phyloP scores from a whole-genome alignment of 371 early-diverging fungal genomes.

The Mucor saturninus region DNA sequence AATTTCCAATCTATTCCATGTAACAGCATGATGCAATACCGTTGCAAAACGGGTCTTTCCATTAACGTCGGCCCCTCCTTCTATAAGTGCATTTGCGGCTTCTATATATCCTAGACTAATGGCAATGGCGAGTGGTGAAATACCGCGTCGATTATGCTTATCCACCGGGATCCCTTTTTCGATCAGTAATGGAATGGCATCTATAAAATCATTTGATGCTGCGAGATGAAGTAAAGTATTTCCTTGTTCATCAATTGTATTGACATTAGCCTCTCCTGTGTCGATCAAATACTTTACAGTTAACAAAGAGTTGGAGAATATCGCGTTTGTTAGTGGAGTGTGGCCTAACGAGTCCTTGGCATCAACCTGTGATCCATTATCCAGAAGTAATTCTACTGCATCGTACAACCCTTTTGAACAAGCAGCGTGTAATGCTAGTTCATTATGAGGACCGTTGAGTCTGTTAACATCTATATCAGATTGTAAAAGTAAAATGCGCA shows the following conservation, averaged over 20 bases:
- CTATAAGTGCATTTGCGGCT: constrained; percentile 29
- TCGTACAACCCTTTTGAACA: constrained; percentile 39
- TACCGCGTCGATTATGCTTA: constrained; percentile 35
- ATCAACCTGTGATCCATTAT: constrained; percentile 52
- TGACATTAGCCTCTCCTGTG: constrained; percentile 31
- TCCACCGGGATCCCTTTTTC: constrained; percentile 31
- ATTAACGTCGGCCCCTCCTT: constrained; percentile 44
- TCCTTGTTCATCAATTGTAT: constrained; percentile 64
- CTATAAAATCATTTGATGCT: constrained; percentile 34
- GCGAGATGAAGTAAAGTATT: constrained; percentile 66
- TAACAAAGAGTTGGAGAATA: constrained; percentile 35
- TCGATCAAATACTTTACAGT: constrained; percentile 42
- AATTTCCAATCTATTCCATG: constrained; percentile 51
- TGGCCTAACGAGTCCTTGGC: constrained; percentile 70
- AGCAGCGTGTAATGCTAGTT: constrained; percentile 49
- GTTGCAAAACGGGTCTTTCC: constrained; percentile 36
- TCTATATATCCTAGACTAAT: constrained; percentile 43
- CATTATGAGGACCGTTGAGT: constrained; percentile 49
- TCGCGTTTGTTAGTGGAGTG: constrained; percentile 56
- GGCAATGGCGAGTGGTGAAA: constrained; percentile 50
- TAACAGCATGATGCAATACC: constrained; percentile 50
- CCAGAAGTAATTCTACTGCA: constrained; percentile 49
- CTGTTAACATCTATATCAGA: constrained; percentile 40
- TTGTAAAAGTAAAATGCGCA: constrained; percentile 47
- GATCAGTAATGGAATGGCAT: constrained; percentile 32